Conservation (phyloP, 148 eudicot species). For the Arbutus unedo region DNA sequence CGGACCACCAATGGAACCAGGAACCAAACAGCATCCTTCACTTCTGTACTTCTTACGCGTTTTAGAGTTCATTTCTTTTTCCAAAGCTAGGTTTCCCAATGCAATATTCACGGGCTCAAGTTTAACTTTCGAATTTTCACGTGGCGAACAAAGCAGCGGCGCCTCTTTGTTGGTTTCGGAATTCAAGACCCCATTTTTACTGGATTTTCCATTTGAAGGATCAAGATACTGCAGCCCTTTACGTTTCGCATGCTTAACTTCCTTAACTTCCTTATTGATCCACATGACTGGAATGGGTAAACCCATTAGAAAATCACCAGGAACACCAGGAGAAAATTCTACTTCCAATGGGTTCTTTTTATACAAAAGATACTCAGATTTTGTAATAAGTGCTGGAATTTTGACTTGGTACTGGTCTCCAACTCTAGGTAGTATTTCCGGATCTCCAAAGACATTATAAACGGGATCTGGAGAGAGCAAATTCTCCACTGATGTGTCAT, state of each 20-base stretch:
- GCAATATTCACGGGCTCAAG: slow-evolving; percentile 1
- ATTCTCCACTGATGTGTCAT: slow-evolving; percentile 29
- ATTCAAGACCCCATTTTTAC: slow-evolving; percentile 15
- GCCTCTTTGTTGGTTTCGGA: slow-evolving; percentile 16
- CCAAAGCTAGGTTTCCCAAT: slow-evolving; percentile 8
- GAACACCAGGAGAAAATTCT: slow-evolving; percentile 14
- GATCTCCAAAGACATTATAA: slow-evolving; percentile 41
- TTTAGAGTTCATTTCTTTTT: slow-evolving; percentile 8
- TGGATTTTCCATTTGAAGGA: background rate
- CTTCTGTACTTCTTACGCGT: slow-evolving; percentile 11
- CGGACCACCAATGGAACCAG: slow-evolving; percentile 30
- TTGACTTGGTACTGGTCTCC: slow-evolving; percentile 64
- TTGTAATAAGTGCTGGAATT: slow-evolving; percentile 39
- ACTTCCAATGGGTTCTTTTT: slow-evolving; percentile 20
- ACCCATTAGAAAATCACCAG: slow-evolving; percentile 40
- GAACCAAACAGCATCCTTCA: slow-evolving; percentile 41
- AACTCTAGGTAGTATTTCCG: slow-evolving; percentile 49
- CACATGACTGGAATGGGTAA: slow-evolving; percentile 50
- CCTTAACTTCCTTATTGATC: slow-evolving; percentile 30
- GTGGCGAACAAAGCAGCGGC: background rate
- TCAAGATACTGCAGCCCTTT: slow-evolving; percentile 16
- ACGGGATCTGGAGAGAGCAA: slow-evolving; percentile 18
- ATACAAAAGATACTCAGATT: slow-evolving; percentile 25
- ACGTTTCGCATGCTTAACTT: slow-evolving; percentile 14
- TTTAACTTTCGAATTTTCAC: slow-evolving; percentile 8